Evolutionary conservation across 257 asterid genomes (phyloP), one percentile per base, ranked within the genome.

Genomic region (Nyctanthes arbortristis): DNA sequence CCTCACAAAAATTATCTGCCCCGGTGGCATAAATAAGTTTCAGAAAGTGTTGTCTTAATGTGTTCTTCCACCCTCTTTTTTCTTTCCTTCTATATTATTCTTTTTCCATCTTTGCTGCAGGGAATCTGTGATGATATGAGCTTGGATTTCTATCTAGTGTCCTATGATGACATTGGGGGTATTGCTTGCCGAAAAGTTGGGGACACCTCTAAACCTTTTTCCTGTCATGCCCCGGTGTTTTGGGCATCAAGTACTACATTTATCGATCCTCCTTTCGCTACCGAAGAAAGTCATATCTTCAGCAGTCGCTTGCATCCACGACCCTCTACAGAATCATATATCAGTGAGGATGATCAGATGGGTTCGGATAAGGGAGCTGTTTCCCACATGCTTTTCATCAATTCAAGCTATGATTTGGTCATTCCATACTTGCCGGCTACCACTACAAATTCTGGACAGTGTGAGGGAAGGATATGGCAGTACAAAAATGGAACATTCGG

Each of bases 131-230:
- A 80, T 36, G 92, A 87, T 76, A 74, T 71, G 83, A 87, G 83
- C 77, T 80, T 93, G 80, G 92, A 84, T 35, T 93, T 93, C 82
- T 93, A 84, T 69, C 82, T 89, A 49, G 96, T 85, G 35, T 78
- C 89, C 55, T 93, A 89, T 31, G 97, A 93, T 33, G 96, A 87
- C 72, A 76, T 93, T 40, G 97, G 98, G 27, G 97, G 96, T 43
- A 79, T 93, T 61, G 77, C 91, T 61, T 93, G 98, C 86, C 87
- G 97, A 49, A 87, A 85, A 71, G 81, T 93, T 47, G 96, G 88
- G 47, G 95, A 88, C 69, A 71, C 89, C 5, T 78, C 80, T 36
- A 73, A 65, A 59, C 82, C 87, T 39, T 77, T 74, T 37, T 60
- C 81, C 61, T 84, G 77, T 47, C 76, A 80, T 36, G 78, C 80